Conservation (phyloP, 2,329 filamentous ascomycete species). For the Hymenoscyphus fructigenus region DNA sequence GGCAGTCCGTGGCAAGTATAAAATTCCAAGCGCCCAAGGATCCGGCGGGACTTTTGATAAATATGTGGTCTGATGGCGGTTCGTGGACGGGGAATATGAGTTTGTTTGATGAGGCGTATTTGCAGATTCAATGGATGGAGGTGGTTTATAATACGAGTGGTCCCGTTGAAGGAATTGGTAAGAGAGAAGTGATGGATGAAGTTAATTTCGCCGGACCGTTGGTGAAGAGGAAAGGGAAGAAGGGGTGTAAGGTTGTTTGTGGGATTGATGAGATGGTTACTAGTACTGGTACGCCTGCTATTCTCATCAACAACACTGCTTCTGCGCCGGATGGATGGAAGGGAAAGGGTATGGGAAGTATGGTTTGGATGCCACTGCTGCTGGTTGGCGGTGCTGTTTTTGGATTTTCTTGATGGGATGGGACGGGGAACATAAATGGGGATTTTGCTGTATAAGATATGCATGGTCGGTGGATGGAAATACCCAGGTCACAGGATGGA, state of each 20-base stretch:
- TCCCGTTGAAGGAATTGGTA: conserved; percentile 16
- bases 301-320: conserved; percentile 30
- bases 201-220: conserved; percentile 15
- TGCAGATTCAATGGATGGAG: conserved; percentile 38
- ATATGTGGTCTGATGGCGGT: conserved; percentile 37
- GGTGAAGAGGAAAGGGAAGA: conserved; percentile 26
- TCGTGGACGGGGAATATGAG: conserved; percentile 36
- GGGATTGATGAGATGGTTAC: conserved; percentile 31
- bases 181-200: conserved; percentile 19
- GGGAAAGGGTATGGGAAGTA: conserved; percentile 17
- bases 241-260: conserved; percentile 32
- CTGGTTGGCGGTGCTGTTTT: conserved; percentile 18
- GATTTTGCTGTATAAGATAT: not conserved
- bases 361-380: conserved; percentile 24
- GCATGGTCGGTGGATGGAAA: not conserved
- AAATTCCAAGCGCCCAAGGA: conserved; percentile 30
- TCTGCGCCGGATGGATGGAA: conserved; percentile 12
- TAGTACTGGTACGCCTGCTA: conserved; percentile 27
- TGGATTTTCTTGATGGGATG: conserved; percentile 8
- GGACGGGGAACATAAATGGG: not conserved
- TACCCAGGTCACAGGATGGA: not conserved
- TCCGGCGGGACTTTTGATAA: conserved; percentile 31
- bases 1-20: conserved; percentile 29
- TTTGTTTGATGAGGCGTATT: conserved; percentile 28
- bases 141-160: conserved; percentile 34